A percentile compares a stretch with the other conserved stretches of the same genome.
phyloP scores from a whole-genome alignment of 176 grass and related monocot genomes.

The Oryza meridionalis region DNA sequence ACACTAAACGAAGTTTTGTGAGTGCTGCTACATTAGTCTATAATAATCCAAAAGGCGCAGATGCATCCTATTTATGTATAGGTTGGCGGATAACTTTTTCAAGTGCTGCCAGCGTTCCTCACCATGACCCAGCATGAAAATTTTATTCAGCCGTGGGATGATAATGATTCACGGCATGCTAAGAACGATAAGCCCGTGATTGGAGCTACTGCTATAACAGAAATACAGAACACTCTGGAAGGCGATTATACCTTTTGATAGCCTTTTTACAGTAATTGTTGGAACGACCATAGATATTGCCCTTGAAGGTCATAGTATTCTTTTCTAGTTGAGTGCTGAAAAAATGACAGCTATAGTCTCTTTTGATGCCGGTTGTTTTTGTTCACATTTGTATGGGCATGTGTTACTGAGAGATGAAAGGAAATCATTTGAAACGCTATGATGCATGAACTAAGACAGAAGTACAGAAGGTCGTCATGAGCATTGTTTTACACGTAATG shows the following conservation, averaged over 20 bases:
- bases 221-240: neutral
- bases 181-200: slow-evolving; percentile 22
- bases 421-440: slow-evolving; percentile 20
- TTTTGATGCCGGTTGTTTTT: slow-evolving; percentile 11
- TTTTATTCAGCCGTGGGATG: slow-evolving; percentile 13
- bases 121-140: neutral
- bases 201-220: slow-evolving; percentile 9
- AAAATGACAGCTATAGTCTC: neutral
- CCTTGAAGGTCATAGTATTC: slow-evolving; percentile 16
- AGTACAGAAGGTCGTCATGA: neutral
- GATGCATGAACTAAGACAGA: neutral
- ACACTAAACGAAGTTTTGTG: slow-evolving; percentile 29
- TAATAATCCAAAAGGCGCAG: slow-evolving; percentile 12
- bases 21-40: slow-evolving; percentile 14
- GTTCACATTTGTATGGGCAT: neutral
- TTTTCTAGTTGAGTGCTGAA: slow-evolving; percentile 4
- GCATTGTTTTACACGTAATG: neutral
- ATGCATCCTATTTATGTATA: slow-evolving; percentile 38
- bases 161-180: neutral
- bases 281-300: neutral
- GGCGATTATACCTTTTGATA: slow-evolving; percentile 23
- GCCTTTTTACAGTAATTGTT: neutral
- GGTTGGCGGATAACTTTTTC: slow-evolving; percentile 10
- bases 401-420: neutral
- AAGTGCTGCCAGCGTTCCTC: neutral